A percentile compares a stretch with the other conserved stretches of the same genome.
Evolutionary conservation across 2,329 filamentous ascomycete species (phyloP).

Genomic region (Akanthomyces muscarius): DNA sequence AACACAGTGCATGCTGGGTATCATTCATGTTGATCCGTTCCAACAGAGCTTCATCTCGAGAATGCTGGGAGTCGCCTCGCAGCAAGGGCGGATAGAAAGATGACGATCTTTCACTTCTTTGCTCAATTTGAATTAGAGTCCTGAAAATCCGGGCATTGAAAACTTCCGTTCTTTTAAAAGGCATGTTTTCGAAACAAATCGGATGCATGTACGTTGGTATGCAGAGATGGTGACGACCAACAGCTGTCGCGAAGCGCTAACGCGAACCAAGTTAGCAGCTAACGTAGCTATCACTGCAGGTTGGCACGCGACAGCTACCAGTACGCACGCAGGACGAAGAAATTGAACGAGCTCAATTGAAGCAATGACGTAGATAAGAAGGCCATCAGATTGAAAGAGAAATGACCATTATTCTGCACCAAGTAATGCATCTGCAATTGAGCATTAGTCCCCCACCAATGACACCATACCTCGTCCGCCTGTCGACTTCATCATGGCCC

Average conservation of each 20-base stretch:
- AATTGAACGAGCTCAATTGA: neutral
- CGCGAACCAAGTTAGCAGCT: neutral
- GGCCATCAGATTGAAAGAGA: no score
- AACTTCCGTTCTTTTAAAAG: no score
- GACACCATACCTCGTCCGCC: constrained; percentile 1
- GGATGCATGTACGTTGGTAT: no score
- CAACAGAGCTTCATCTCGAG: neutral
- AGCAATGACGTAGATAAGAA: neutral
- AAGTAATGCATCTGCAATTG: neutral
- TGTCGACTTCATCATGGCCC: constrained; percentile 7
- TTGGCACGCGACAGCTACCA: neutral
- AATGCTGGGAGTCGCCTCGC: neutral
- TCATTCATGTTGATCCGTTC: neutral
- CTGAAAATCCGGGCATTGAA: no score
- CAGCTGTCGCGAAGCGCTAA: neutral
- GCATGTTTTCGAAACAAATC: no score
- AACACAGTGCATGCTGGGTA: neutral
- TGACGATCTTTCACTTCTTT: neutral
- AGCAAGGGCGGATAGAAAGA: neutral
- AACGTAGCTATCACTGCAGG: neutral
- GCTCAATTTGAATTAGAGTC: no score
- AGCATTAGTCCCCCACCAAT: neutral
- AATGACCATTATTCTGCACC: neutral
- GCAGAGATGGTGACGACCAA: neutral
- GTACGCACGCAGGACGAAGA: neutral